Conservation (phyloP, 2,329 filamentous ascomycete species). For the Periglandula ipomoeae region DNA sequence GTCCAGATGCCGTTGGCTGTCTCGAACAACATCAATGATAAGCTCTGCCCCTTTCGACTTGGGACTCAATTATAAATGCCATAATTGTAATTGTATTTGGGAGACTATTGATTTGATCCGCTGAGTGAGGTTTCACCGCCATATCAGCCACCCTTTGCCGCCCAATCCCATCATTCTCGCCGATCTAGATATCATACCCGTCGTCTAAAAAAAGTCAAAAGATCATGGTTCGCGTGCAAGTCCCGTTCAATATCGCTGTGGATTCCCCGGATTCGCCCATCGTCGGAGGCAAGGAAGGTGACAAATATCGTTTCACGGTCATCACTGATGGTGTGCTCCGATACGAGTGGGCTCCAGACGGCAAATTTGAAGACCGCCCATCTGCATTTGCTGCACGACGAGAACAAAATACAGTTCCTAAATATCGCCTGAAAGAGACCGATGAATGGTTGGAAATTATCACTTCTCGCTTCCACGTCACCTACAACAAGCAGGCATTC, state of each 20-base stretch:
- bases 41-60: too few species aligned
- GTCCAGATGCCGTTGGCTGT: too few species aligned
- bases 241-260: not conserved
- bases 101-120: too few species aligned
- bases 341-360: slow-evolving; percentile 53
- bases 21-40: too few species aligned
- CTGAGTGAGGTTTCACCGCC: too few species aligned
- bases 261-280: slow-evolving; percentile 1
- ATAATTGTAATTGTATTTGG: too few species aligned
- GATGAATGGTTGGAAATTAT: slow-evolving; percentile 43
- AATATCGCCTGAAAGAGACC: slow-evolving; percentile 38
- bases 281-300: slow-evolving; percentile 11
- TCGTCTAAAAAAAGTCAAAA: too few species aligned
- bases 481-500: slow-evolving; percentile 50
- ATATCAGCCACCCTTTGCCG: too few species aligned
- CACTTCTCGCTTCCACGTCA: slow-evolving; percentile 44
- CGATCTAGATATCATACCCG: too few species aligned
- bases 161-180: too few species aligned
- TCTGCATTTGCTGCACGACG: slow-evolving; percentile 53
- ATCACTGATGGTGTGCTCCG: slow-evolving; percentile 47
- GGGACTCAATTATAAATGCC: too few species aligned
- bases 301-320: slow-evolving; percentile 49
- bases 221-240: slow-evolving; percentile 1
- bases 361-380: slow-evolving; percentile 51
- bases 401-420: slow-evolving; percentile 27